Conservation (phyloP, 495 filamentous ascomycete genomes). For the Pseudevernia furfuracea region DNA sequence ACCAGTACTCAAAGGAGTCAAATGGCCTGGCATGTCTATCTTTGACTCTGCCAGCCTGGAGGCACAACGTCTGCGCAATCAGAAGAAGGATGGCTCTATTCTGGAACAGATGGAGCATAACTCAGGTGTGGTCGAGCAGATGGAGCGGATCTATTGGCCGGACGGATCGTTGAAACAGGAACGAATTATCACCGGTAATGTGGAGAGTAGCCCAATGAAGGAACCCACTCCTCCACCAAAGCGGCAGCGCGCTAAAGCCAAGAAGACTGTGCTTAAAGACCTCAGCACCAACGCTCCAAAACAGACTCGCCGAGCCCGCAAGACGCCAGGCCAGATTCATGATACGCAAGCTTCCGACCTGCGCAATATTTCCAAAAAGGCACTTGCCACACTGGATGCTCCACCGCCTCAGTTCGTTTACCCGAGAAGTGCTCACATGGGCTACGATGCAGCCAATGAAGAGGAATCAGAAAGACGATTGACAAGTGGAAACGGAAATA, state of each 20-base stretch:
- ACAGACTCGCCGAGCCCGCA: background rate
- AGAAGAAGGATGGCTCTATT: slow-evolving; percentile 70
- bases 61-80: slow-evolving; percentile 74
- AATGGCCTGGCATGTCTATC: slow-evolving; percentile 78
- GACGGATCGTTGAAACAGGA: slow-evolving; percentile 48
- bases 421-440: slow-evolving; percentile 6
- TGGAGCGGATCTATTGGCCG: slow-evolving; percentile 57
- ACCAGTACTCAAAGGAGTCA: slow-evolving; percentile 61
- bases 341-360: slow-evolving; percentile 10
- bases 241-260: slow-evolving; percentile 24
- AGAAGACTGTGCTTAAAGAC: slow-evolving; percentile 10
- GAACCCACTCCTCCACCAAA: slow-evolving; percentile 42
- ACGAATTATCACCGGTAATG: slow-evolving; percentile 49
- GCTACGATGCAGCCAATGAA: slow-evolving; percentile 9
- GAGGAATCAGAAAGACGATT: slow-evolving; percentile 34
- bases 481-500: slow-evolving; percentile 25
- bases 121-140: slow-evolving; percentile 59
- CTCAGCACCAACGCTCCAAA: slow-evolving; percentile 18
- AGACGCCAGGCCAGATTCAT: background rate
- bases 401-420: background rate
- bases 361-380: slow-evolving; percentile 11
- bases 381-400: slow-evolving; percentile 9
- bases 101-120: slow-evolving; percentile 62
- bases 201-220: slow-evolving; percentile 43
- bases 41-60: slow-evolving; percentile 77